Percentiles rank a stretch among this genome's conserved stretches.
These are phyloP conservation scores for Biancaea sappan DNA, from an alignment of 306 rosid species.

Conservation along the genomic window DNA sequence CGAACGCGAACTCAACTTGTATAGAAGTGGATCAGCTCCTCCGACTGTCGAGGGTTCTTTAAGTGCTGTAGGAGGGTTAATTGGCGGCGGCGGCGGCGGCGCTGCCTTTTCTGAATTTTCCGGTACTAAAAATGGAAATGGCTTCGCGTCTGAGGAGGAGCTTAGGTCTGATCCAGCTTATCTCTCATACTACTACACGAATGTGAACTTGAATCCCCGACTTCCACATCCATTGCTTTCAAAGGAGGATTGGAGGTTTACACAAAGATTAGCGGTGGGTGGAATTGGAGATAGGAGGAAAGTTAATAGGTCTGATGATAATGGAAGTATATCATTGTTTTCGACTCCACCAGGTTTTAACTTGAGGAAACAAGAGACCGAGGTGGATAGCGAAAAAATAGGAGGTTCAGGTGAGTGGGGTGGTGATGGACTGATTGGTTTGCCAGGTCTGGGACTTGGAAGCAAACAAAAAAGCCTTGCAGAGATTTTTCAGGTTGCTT, in stretches of 20 bases:
- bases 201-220: conserved; percentile 84
- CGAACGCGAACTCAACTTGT: conserved; percentile 70
- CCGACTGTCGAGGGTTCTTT: conserved; percentile 89
- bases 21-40: conserved; percentile 93
- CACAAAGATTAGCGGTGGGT: conserved; percentile 69
- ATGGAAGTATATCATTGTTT: conserved; percentile 58
- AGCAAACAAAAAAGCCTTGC: conserved; percentile 87
- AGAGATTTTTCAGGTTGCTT: conserved; percentile 87
- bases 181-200: conserved; percentile 69
- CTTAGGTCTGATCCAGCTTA: conserved; percentile 96
- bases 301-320: conserved; percentile 56
- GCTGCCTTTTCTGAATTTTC: conserved; percentile 50
- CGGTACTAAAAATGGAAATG: conserved; percentile 59
- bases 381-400: conserved; percentile 52
- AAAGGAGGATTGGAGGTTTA: conserved; percentile 87
- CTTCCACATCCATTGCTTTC: conserved; percentile 89
- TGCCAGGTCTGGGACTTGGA: conserved; percentile 82
- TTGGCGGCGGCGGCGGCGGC: conserved; percentile 37
- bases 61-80: conserved; percentile 79
- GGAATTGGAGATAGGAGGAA: conserved; percentile 92
- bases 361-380: conserved; percentile 59
- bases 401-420: conserved; percentile 81
- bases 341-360: conserved; percentile 79
- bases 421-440: conserved; percentile 81
- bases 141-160: conserved; percentile 76